Percentiles rank a stretch among this genome's conserved stretches.
phyloP scores from a whole-genome alignment of 148 eudicot genomes.

The Arbutus unedo region DNA sequence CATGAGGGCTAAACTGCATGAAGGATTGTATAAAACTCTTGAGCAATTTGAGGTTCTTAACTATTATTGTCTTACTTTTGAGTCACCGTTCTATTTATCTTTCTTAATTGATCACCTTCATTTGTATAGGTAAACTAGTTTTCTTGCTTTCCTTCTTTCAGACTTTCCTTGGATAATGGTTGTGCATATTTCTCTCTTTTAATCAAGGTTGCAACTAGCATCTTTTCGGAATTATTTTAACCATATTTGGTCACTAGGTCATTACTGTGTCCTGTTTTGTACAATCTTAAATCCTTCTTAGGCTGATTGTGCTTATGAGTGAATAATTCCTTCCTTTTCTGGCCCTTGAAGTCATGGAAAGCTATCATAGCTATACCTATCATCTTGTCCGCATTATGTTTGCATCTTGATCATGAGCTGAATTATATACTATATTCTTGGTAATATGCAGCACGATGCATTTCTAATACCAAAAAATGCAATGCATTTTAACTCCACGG shows the following conservation, averaged over 20 bases:
- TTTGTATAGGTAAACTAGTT: neutral
- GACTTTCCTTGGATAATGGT: neutral
- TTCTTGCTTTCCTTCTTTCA: neutral
- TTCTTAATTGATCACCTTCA: neutral
- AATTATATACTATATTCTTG: neutral
- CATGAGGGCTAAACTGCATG: conserved; percentile 90
- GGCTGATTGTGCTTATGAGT: neutral
- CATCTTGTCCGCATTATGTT: neutral
- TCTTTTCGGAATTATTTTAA: neutral
- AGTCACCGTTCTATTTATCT: neutral
- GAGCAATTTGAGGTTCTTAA: conserved; percentile 69
- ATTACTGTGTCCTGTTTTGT: neutral
- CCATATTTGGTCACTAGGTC: neutral
- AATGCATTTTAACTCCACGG: conserved; percentile 71
- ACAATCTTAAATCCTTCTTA: neutral
- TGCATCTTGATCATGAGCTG: neutral
- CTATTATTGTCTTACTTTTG: neutral
- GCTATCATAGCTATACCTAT: neutral
- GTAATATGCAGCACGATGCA: conserved; percentile 60
- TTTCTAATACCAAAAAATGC: conserved; percentile 75
- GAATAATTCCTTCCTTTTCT: neutral
- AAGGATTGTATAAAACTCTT: conserved; percentile 70
- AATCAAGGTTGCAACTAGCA: neutral
- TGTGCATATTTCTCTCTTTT: neutral
- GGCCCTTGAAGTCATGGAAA: neutral